Evolutionary conservation across 164 flowering plant species (phyloP), one percentile per base, ranked within the genome.

Genomic region (Umbilicus rupestris): DNA sequence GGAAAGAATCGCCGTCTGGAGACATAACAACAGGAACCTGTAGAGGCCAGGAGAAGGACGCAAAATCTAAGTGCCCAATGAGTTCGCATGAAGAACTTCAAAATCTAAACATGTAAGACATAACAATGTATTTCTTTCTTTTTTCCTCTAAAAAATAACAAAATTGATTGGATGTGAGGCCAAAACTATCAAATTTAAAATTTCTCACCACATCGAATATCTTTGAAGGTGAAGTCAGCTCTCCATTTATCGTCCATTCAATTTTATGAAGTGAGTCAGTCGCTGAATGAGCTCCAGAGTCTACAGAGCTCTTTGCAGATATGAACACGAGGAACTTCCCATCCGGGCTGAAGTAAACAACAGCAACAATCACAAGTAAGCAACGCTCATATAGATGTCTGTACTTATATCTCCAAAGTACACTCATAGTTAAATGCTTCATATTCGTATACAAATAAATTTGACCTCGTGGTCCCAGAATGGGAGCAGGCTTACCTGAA

Each of bases 211-310:
- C 89, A 76, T 94, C 96, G 67, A 79, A 69, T 69, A 87, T 73
- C 52, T 77, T 74, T 42, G 70, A 24, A 46, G 85, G 72, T 47
- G 76, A 37, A 17, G 45, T 45, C 14, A 68, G 76, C 55, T 81
- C 78, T 45, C 81, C 85, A 75, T 85, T 81, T 20, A 73, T 65
- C 11, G 88, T 78, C 99, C 99, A 95, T 68, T 84, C 89, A 72
- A 95, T 83, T 77, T 78, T 85, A 69, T 95, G 99, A 71, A 95
- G 94, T 20, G 99, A 89, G 66, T 89, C 65, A 28, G 99, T 95
- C 42, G 97, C 88, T 20, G 66, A 81, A 78, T 92, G 97, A 62
- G 94, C 96, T 44, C 97, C 92, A 68, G 88, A 80, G 62, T 92
- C 94, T 67, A 94, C 94, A 64, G 91, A 70, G 73, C 79, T 76